Base-by-base conservation (phyloP, 306 rosid genomes). In the Begonia loranthoides region DNA sequence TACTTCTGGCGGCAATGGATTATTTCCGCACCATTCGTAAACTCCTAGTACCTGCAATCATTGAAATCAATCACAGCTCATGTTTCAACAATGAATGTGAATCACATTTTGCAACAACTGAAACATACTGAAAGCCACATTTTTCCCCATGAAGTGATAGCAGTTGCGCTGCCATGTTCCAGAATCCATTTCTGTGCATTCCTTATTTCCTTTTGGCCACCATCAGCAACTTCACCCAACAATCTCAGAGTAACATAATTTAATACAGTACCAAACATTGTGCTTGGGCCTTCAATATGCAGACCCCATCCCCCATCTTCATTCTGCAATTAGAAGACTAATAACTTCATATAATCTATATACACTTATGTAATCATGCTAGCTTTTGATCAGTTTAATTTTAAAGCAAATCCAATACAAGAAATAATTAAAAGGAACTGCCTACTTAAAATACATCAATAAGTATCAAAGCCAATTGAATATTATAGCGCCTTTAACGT, bases 301-400 rank as follows among this genome's bases (percentile, higher is more conserved):
- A 67, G 65, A 67, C 74, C 74, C 74, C 74, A 69, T 17, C 69
- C 74, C 41, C 74, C 74, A 53, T 69, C 74, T 63, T 49, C 38
- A 63, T 69, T 69, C 74, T 69, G 69, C 54, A 52, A 4, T 24
- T 44, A 44, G 17, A 50, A 15, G 17, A 22, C 52, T 41, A 33
- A 48, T 46, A 46, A 28, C 15, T 21, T 40, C 15, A 19, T 16
- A 50, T 52, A 19, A 59, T 54, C 8, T 28, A 28, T 7, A 28
- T 28, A 2, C 8, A 28, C 5, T 5, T 28, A 7, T 28, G 36
- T 28, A 28, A n/a, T 10, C 13, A 10, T 43, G 14, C 14, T 43
- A 0, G n/a, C 47, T 43, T 43, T 43, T 43, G 13, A 43, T 43
- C 7, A 43, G 14, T 43, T 43, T 43, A 10, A 13, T 13, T 43